Base-by-base conservation (phyloP, 2,329 filamentous ascomycete species). In the Pseudocercospora cruenta region DNA sequence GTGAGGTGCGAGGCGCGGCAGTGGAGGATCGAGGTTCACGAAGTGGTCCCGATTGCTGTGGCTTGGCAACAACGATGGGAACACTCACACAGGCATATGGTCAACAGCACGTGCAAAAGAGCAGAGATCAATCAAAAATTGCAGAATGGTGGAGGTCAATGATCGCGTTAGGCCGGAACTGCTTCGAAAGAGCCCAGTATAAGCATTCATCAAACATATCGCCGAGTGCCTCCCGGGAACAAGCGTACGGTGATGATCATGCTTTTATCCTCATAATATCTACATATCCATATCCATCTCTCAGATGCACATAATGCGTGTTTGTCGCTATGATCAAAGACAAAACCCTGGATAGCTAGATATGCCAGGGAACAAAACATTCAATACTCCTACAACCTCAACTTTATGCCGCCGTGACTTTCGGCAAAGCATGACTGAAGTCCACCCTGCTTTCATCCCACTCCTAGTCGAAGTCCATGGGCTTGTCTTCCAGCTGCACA, bases 401-500 rank as follows among this genome's bases (percentile, higher is more conserved):
- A 19, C 1, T 16, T 51, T 4, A 26, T 14, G 21, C 47, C 31
- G 22, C 26, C 51, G 8, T 16, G 16, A 3, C 16, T 16, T 31
- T 31, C 10, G 39, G 39, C 39, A 43, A 58, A 58, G 55, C 55
- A 39, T 58, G 55, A 4, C 55, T 36, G 55, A 58, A 47, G n/a
- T 58, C 63, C 9, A 63, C 61, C 54, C 57, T 58, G 12, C 59
- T 61, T 21, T 70, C 63, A 69, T 71, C 69, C 72, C 67, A 74
- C 66, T 71, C 73, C 74, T 75, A 91, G 79, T 92, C 89, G 79
- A 76, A 77, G 65, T 92, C 89, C 89, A 93, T 92, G n/a, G 90
- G 88, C 79, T 87, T 89, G 77, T 93, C 91, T 74, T 88, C 87
- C 74, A 93, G 82, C 71, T 88, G 89, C 49, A 93, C 90, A 6